Percentiles rank a stretch among this genome's conserved stretches.
phyloP scores from a whole-genome alignment of 2,329 filamentous ascomycete genomes.

The Fusarium vanettenii region DNA sequence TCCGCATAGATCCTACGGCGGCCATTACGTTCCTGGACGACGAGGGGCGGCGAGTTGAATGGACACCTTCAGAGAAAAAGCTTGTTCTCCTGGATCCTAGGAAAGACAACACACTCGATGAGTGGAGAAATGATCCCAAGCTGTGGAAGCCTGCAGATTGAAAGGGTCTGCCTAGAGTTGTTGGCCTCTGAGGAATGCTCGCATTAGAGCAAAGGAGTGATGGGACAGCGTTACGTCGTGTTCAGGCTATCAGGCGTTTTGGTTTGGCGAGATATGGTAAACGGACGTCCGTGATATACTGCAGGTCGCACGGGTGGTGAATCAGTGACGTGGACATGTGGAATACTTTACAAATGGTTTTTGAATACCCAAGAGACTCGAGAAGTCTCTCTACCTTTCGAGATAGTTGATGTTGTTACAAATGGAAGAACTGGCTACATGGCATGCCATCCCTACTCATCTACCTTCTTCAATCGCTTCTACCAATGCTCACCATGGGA shows the following conservation, averaged over 20 bases:
- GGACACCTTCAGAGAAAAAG: conserved; percentile 32
- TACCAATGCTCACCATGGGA: neutral
- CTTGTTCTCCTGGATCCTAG: conserved; percentile 35
- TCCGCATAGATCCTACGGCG: conserved; percentile 26
- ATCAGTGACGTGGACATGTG: neutral
- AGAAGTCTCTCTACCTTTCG: neutral
- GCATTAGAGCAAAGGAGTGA: neutral
- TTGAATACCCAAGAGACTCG: neutral
- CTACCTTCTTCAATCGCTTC: neutral
- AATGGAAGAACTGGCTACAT: neutral
- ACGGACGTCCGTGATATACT: neutral
- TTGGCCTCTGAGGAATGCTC: neutral
- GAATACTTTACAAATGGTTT: neutral
- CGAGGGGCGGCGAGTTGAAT: conserved; percentile 37
- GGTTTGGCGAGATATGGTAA: neutral
- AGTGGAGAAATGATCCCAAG: neutral
- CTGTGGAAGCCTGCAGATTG: neutral
- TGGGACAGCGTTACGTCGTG: neutral
- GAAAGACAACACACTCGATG: neutral
- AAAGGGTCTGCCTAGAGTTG: neutral
- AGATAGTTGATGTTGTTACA: neutral
- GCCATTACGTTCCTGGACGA: conserved; percentile 37
- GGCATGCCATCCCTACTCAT: neutral
- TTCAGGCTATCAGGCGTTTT: neutral
- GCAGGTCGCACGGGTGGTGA: neutral